Evolutionary conservation across 2,329 filamentous ascomycete genomes (phyloP).

Genomic region (Fusarium caatingaense): DNA sequence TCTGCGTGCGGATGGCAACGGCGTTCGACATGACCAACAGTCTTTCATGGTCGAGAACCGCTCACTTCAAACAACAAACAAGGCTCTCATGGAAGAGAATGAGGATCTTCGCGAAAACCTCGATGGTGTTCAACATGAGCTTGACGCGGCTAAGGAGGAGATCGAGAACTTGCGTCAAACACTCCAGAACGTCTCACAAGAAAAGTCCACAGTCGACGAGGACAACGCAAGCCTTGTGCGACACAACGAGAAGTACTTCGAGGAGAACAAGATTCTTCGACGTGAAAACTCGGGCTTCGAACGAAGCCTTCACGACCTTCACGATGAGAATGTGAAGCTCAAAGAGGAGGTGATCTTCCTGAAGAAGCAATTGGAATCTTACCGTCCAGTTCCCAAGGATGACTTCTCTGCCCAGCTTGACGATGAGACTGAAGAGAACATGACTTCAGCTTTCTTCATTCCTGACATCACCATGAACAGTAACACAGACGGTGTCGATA

Average conservation of each 20-base stretch:
- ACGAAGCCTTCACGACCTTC: slow-evolving; percentile 58
- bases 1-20: slow-evolving; percentile 56
- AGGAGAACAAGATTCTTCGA: slow-evolving; percentile 62
- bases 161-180: slow-evolving; percentile 55
- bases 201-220: slow-evolving; percentile 59
- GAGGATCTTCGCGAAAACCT: slow-evolving; percentile 57
- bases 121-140: slow-evolving; percentile 55
- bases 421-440: slow-evolving; percentile 61
- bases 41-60: slow-evolving; percentile 58
- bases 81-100: slow-evolving; percentile 57
- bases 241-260: slow-evolving; percentile 66
- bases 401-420: slow-evolving; percentile 52
- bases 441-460: slow-evolving; percentile 69
- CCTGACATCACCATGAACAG: slow-evolving; percentile 67
- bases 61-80: slow-evolving; percentile 57
- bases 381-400: slow-evolving; percentile 53
- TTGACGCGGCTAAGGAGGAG: slow-evolving; percentile 56
- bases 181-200: slow-evolving; percentile 54
- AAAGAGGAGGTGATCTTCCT: slow-evolving; percentile 60
- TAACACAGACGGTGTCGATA: slow-evolving; percentile 44
- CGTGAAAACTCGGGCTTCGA: slow-evolving; percentile 62
- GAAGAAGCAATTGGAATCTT: slow-evolving; percentile 59
- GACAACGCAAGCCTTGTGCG: slow-evolving; percentile 65
- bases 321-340: slow-evolving; percentile 60
- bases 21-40: slow-evolving; percentile 57